These are phyloP conservation scores for Xanthoconium separans DNA, from an alignment of 1,284 basidiomycete species.

Conservation along the genomic window DNA sequence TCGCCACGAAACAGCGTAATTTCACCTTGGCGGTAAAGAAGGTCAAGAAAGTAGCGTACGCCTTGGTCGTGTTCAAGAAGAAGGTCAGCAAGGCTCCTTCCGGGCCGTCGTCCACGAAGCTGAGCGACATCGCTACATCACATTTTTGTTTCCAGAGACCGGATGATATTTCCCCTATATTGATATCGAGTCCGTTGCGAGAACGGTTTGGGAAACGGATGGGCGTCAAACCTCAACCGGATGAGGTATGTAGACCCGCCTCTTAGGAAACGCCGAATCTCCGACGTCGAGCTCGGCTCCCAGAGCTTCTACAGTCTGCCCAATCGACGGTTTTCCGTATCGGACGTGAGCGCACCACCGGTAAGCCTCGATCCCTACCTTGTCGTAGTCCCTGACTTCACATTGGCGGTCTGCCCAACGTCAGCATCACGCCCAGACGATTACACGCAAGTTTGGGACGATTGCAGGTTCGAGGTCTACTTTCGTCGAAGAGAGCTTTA, in stretches of 20 bases:
- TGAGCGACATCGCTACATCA: not conserved
- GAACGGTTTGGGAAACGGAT: slow-evolving; percentile 34
- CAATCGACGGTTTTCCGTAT: slow-evolving; percentile 30
- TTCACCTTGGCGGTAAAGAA: slow-evolving; percentile 22
- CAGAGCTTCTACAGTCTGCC: slow-evolving; percentile 30
- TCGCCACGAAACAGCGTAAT: slow-evolving; percentile 14
- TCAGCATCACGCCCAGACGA: not conserved
- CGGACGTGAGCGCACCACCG: slow-evolving; percentile 14
- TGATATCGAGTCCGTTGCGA: slow-evolving; percentile 27
- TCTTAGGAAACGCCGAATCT: not conserved
- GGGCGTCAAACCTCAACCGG: slow-evolving; percentile 22
- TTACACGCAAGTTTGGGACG: slow-evolving; percentile 27
- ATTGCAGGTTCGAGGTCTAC: slow-evolving; percentile 22
- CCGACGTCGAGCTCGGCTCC: not conserved
- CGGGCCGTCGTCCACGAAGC: not conserved
- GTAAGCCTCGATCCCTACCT: slow-evolving; percentile 9
- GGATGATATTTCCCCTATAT: slow-evolving; percentile 27
- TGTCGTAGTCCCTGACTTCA: not conserved
- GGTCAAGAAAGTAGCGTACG: slow-evolving; percentile 20
- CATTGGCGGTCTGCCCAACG: not conserved
- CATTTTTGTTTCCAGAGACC: slow-evolving; percentile 8
- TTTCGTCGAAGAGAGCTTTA: slow-evolving; percentile 3
- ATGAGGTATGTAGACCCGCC: slow-evolving; percentile 24
- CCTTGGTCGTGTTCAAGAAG: slow-evolving; percentile 23
- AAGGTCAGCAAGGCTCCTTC: slow-evolving; percentile 16